Evolutionary conservation across 768 basidiomycete species (phyloP).

Genomic region (Boletus reticuloceps): DNA sequence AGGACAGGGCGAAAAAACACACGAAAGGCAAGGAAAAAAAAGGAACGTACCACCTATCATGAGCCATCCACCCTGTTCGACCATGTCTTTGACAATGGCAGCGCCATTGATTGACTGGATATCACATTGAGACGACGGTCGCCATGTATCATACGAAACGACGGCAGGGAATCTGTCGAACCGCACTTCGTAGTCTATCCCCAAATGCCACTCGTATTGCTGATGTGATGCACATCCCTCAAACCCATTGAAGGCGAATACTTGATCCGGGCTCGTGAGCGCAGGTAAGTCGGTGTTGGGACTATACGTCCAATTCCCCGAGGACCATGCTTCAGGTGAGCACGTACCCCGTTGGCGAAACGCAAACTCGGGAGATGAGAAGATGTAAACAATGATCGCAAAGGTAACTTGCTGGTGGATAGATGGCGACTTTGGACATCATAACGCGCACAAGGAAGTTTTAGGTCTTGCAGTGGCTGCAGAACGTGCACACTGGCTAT

Average conservation of each 20-base stretch:
- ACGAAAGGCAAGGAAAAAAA: background rate
- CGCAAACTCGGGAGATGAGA: constrained; percentile 21
- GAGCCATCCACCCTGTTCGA: constrained; percentile 70
- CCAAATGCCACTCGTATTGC: constrained; percentile 65
- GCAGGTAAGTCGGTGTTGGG: constrained; percentile 32
- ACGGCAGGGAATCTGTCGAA: constrained; percentile 55
- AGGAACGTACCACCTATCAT: constrained; percentile 55
- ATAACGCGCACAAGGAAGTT: background rate
- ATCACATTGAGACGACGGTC: constrained; percentile 44
- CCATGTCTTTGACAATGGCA: constrained; percentile 52
- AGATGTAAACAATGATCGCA: constrained; percentile 29
- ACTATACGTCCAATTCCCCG: constrained; percentile 41
- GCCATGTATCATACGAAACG: constrained; percentile 49
- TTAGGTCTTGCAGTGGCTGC: background rate
- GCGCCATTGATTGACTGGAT: constrained; percentile 40
- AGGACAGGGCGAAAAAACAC: background rate
- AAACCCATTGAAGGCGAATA: constrained; percentile 50
- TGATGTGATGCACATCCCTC: constrained; percentile 60
- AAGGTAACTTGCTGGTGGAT: constrained; percentile 25
- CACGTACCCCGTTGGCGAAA: constrained; percentile 29
- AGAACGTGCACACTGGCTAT: too few relatives aligned
- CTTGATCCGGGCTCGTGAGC: constrained; percentile 42
- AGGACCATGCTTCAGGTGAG: constrained; percentile 34
- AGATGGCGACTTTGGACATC: background rate
- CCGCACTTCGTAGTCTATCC: constrained; percentile 40